Evolutionary conservation across 371 early-diverging fungal species (phyloP).

Genomic region (Mucor lusitanicus): DNA sequence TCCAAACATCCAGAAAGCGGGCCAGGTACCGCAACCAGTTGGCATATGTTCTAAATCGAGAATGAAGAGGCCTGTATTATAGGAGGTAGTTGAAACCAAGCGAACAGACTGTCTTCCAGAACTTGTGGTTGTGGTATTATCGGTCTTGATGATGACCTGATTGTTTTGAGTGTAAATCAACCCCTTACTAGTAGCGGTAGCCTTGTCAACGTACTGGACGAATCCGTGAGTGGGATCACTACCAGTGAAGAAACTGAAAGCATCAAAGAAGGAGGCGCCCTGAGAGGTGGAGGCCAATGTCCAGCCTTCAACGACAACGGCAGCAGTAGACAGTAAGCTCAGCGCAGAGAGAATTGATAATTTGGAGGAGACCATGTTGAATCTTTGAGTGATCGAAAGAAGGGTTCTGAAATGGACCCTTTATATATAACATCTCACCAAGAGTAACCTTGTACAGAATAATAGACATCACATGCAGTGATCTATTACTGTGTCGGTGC

Average conservation of each 20-base stretch:
- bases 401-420: background rate
- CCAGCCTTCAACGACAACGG: constrained; percentile 17
- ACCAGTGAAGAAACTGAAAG: constrained; percentile 36
- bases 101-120: constrained; percentile 34
- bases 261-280: constrained; percentile 31
- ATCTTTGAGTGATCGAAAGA: background rate
- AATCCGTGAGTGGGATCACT: constrained; percentile 52
- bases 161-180: constrained; percentile 13
- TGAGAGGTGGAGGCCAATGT: constrained; percentile 9
- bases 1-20: constrained; percentile 43
- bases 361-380: background rate
- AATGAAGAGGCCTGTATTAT: constrained; percentile 27
- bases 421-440: background rate
- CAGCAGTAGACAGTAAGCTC: background rate
- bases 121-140: constrained; percentile 17
- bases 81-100: constrained; percentile 15
- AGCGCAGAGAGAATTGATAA: background rate
- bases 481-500: background rate
- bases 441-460: background rate
- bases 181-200: constrained; percentile 16
- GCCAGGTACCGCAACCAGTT: constrained; percentile 44
- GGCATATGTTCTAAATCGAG: constrained; percentile 44
- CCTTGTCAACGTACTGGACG: constrained; percentile 42
- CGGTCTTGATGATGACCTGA: constrained; percentile 16
- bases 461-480: background rate